These are phyloP conservation scores for Cyclanthera cordifolia DNA, from an alignment of 306 rosid genomes.

Conservation along the genomic window DNA sequence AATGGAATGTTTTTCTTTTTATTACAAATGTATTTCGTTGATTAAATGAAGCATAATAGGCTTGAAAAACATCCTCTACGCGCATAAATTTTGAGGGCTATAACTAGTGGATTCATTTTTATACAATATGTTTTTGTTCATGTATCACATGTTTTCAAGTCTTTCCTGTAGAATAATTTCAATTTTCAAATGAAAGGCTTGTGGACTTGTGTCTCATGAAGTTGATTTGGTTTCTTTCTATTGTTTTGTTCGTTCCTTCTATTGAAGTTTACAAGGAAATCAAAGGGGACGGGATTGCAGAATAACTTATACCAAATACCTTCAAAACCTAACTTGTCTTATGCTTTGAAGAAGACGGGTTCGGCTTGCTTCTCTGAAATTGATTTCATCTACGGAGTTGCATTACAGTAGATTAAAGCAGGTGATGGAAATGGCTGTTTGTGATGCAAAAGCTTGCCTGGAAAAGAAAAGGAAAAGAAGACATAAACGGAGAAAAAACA, in stretches of 20 bases:
- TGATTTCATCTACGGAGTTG: not conserved
- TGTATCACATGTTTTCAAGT: not conserved
- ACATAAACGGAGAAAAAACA: not conserved
- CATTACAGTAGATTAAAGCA: not conserved
- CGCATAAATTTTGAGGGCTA: too few species aligned
- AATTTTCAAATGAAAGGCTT: slow-evolving; percentile 4
- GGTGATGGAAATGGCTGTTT: slow-evolving; percentile 14
- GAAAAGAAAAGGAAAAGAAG: slow-evolving; percentile 4
- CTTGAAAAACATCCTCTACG: not conserved
- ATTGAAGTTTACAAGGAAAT: not conserved
- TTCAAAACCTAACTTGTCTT: not conserved
- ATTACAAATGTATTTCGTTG: slow-evolving; percentile 1
- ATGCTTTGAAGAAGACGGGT: slow-evolving; percentile 3
- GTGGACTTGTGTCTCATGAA: not conserved
- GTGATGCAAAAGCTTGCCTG: not conserved
- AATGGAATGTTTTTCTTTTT: not conserved
- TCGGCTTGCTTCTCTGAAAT: not conserved
- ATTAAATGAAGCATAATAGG: not conserved
- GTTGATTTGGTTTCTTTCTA: not conserved
- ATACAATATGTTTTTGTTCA: not conserved
- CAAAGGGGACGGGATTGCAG: not conserved
- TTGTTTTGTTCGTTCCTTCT: not conserved
- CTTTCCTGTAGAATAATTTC: not conserved
- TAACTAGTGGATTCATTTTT: slow-evolving; percentile 4
- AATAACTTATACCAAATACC: slow-evolving; percentile 1